Conservation (phyloP, 768 basidiomycete species). For the Boletus tomentosulus region DNA sequence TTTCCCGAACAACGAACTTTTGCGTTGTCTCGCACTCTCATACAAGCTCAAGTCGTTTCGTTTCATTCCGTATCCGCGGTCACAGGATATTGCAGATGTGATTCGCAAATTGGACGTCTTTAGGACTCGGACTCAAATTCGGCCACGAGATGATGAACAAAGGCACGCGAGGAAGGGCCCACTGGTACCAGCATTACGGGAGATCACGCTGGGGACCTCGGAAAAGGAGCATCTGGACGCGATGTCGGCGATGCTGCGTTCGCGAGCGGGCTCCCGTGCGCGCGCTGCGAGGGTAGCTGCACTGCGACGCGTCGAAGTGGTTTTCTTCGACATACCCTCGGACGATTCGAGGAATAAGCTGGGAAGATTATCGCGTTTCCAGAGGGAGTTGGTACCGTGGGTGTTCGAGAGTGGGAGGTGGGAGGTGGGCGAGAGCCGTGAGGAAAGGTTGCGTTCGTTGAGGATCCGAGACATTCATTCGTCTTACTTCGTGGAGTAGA, state of each 20-base stretch:
- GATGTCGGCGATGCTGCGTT: constrained; percentile 8
- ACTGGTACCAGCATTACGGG: constrained; percentile 3
- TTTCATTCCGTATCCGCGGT: constrained; percentile 15
- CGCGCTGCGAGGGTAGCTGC: not conserved
- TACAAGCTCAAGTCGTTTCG: constrained; percentile 5
- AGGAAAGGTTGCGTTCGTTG: no score
- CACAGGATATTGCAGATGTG: not conserved
- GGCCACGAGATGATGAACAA: no score
- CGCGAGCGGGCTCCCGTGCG: constrained; percentile 2
- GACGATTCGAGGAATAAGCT: no score
- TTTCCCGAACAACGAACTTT: constrained; percentile 14
- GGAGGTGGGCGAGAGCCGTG: no score
- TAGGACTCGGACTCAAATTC: no score
- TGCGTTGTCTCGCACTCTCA: constrained; percentile 16
- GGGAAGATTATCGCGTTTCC: no score
- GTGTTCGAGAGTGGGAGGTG: no score
- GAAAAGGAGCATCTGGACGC: constrained; percentile 5
- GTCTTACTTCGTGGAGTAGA: no score
- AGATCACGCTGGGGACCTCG: constrained; percentile 14
- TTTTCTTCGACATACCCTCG: not conserved
- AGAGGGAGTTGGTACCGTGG: no score
- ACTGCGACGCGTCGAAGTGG: constrained; percentile 4
- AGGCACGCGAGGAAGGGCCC: no score
- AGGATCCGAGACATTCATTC: no score
- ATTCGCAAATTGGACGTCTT: not conserved